A percentile compares a stretch with the other conserved stretches of the same genome.
Conservation (phyloP, 2,329 filamentous ascomycete species). For the Alternaria novae-zelandiae region DNA sequence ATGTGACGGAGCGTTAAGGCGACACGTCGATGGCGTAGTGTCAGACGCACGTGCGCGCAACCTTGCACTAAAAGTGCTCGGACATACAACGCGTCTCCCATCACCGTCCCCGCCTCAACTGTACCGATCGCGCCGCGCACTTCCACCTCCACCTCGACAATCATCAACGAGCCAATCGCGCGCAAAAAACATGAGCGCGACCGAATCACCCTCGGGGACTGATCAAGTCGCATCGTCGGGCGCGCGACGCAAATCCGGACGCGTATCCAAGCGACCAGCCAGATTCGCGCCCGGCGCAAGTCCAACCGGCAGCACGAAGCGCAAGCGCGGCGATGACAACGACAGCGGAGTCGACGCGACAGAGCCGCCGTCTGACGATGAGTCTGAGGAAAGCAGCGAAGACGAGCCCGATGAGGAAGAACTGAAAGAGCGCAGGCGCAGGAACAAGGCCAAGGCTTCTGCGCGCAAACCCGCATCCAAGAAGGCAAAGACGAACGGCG, state of each 20-base stretch:
- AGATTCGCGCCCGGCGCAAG: conserved; percentile 39
- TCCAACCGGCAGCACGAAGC: conserved; percentile 41
- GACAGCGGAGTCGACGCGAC: conserved; percentile 40
- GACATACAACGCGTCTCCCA: conserved; percentile 25
- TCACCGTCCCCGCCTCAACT: conserved; percentile 24
- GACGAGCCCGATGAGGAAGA: conserved; percentile 51
- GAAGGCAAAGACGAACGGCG: conserved; percentile 62
- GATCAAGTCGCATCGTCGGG: conserved; percentile 35
- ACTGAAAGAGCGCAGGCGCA: conserved; percentile 43
- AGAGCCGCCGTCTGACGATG: conserved; percentile 35
- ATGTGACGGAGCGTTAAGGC: background rate
- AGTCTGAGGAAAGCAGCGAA: conserved; percentile 42
- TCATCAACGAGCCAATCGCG: conserved; percentile 14
- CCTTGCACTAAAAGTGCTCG: conserved; percentile 22
- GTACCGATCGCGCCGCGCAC: conserved; percentile 21
- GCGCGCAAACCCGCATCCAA: conserved; percentile 54
- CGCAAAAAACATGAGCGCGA: conserved; percentile 41
- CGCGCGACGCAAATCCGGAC: conserved; percentile 50
- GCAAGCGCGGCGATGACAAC: conserved; percentile 43
- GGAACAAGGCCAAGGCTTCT: conserved; percentile 36
- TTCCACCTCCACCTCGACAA: conserved; percentile 9
- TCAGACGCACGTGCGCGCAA: conserved; percentile 16
- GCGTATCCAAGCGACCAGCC: conserved; percentile 48
- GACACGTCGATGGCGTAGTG: conserved; percentile 5
- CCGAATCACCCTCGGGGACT: conserved; percentile 30